Percentiles rank a stretch among this genome's conserved stretches.
Conservation (phyloP, 2,329 filamentous ascomycete genomes). For the Xylariomycetidae sp. region DNA sequence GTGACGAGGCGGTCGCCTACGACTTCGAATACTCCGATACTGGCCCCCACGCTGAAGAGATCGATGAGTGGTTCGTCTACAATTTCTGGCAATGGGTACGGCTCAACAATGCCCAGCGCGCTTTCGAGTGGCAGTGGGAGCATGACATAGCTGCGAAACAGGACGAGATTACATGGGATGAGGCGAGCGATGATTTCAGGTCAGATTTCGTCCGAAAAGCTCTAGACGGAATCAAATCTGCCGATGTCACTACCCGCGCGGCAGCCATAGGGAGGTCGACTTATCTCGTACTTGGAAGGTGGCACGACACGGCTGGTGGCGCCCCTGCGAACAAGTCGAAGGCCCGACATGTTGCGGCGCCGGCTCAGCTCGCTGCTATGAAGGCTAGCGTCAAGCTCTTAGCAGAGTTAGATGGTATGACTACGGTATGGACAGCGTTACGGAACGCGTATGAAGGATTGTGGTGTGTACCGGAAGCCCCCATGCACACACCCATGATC, state of each 20-base stretch:
- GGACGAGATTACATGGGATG: constrained; percentile 58
- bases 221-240: constrained; percentile 39
- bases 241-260: constrained; percentile 44
- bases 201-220: constrained; percentile 53
- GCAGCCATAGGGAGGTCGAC: constrained; percentile 53
- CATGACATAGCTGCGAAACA: constrained; percentile 40
- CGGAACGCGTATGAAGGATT: constrained; percentile 46
- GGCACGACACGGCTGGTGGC: constrained; percentile 61
- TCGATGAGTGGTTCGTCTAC: constrained; percentile 98
- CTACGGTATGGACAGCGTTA: constrained; percentile 47
- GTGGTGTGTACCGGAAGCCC: constrained; percentile 39
- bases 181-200: constrained; percentile 52
- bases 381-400: constrained; percentile 49
- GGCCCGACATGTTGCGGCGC: constrained; percentile 43
- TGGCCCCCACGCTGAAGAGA: constrained; percentile 74
- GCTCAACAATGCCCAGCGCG: constrained; percentile 67
- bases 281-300: constrained; percentile 64
- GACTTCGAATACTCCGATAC: constrained; percentile 78
- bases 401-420: constrained; percentile 45
- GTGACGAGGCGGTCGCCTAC: constrained; percentile 67
- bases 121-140: constrained; percentile 74
- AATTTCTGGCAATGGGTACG: constrained; percentile 80
- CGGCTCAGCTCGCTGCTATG: constrained; percentile 56
- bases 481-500: too few species aligned
- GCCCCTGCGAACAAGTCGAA: constrained; percentile 38